phyloP scores from a whole-genome alignment of 164 flowering plant species.

The Litsea cubeba region DNA sequence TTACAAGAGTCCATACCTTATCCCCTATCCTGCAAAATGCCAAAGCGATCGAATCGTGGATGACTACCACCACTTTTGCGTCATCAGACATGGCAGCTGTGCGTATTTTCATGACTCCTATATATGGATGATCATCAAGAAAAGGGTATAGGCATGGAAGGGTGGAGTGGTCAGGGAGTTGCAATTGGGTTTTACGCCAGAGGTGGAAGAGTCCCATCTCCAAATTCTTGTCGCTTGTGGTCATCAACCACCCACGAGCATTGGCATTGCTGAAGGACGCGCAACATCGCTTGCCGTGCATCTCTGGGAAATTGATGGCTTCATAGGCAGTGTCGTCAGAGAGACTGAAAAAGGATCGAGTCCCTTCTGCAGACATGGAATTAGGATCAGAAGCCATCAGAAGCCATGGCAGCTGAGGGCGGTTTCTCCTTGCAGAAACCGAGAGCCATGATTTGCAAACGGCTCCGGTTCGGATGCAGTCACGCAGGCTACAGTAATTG shows the following conservation, averaged over 20 bases:
- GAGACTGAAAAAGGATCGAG: neutral
- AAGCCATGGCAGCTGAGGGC: neutral
- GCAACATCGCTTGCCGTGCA: neutral
- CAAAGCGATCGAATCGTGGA: constrained; percentile 64
- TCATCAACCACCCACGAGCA: neutral
- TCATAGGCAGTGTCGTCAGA: neutral
- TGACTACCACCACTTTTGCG: constrained; percentile 40
- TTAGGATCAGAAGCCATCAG: neutral
- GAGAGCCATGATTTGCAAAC: neutral
- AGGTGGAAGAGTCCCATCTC: neutral
- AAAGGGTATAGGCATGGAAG: neutral
- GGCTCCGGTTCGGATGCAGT: neutral
- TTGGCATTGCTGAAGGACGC: neutral
- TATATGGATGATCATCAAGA: neutral
- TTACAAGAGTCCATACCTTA: constrained; percentile 38
- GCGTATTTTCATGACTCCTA: neutral
- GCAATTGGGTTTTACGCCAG: neutral
- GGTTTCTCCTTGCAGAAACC: neutral
- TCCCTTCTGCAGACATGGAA: too few species aligned
- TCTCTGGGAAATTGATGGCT: neutral
- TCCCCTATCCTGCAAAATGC: constrained; percentile 51
- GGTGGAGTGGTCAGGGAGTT: neutral
- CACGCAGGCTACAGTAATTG: too few species aligned
- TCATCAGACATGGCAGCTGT: constrained; percentile 27
- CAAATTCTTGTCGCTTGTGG: neutral